Evolutionary conservation across 129 eudicot genomes (phyloP), one percentile per base, ranked within the genome.

Genomic region (Pittosporum tobira): DNA sequence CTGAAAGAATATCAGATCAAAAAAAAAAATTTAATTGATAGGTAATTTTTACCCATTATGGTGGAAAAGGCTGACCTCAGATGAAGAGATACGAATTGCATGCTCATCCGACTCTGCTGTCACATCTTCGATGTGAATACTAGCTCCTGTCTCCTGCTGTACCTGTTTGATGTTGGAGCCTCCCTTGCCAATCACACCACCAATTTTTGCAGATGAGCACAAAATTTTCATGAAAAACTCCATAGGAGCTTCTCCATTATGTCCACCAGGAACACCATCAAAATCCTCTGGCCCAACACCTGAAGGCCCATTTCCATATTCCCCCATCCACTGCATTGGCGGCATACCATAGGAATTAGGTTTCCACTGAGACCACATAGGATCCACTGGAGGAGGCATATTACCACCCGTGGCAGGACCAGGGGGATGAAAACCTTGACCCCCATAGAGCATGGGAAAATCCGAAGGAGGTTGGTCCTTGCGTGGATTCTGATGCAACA

Each of bases 401-500:
- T 68, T 67, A 54, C 57, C 69, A 54, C 57, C 69, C 36, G 45
- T 20, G 28, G 84, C 70, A 65, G 78, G 89, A 18, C 86, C 86
- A 44, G 67, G 66, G 38, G 79, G 80, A 29, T 57, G 73, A 54
- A 65, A 74, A 45, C 71, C 82, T 38, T 63, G 82, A 66, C 68
- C 59, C n/a, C 77, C 77, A 48, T 19, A 49, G 19, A 65, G 59
- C 26, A 47, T 11, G 8, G 75, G 72, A 51, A 48, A 28, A 67
- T 66, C 72, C 20, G 66, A 44, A 55, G 87, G 82, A 26, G 86
- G 80, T 50, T 76, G 80, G 61, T 88, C 96, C 65, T 88, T 88
- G 44, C 90, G 84, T 30, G 96, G 94, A 71, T 84, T 88, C 69
- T 88, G 84, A 69, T 88, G 96, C 82, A 87, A 67, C 55, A 80